Evolutionary conservation across 2,329 filamentous ascomycete genomes (phyloP).

Genomic region (Nothophoma quercina): DNA sequence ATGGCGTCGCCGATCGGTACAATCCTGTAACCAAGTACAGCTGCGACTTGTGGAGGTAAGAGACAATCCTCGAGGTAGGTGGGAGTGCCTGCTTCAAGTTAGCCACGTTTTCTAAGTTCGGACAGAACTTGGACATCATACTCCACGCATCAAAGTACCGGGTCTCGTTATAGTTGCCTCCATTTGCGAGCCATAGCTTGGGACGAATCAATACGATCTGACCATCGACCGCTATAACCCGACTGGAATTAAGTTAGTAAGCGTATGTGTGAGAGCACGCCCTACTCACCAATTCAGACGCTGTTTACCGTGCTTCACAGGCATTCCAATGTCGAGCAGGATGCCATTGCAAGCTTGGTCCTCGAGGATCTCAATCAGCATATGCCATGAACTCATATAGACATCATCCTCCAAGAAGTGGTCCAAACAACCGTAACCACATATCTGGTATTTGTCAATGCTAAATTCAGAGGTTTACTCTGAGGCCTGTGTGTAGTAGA

Average conservation of each 20-base stretch:
- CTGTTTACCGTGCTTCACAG: not conserved
- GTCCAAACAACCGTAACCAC: slow-evolving; percentile 57
- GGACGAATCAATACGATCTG: slow-evolving; percentile 76
- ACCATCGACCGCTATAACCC: slow-evolving; percentile 64
- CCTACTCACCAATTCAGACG: not conserved
- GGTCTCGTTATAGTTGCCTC: slow-evolving; percentile 64
- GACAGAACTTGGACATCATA: not conserved
- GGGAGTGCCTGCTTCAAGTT: slow-evolving; percentile 48
- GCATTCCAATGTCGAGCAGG: slow-evolving; percentile 26
- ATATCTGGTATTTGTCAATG: not conserved
- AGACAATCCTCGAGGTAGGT: slow-evolving; percentile 47
- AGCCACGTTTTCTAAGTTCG: slow-evolving; percentile 21
- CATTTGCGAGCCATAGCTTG: slow-evolving; percentile 74
- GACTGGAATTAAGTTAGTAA: not conserved
- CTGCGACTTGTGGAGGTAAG: slow-evolving; percentile 49
- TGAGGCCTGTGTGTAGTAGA: slow-evolving; percentile 34
- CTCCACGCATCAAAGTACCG: slow-evolving; percentile 46
- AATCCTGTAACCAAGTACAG: slow-evolving; percentile 60
- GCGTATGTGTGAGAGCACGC: slow-evolving; percentile 39
- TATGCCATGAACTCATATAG: slow-evolving; percentile 2
- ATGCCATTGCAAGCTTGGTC: slow-evolving; percentile 67
- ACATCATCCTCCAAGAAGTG: slow-evolving; percentile 55
- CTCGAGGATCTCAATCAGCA: slow-evolving; percentile 59
- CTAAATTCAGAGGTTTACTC: not conserved
- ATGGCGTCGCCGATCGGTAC: slow-evolving; percentile 69